Evolutionary conservation across 257 asterid genomes (phyloP).

Genomic region (Galeopsis tetrahit): DNA sequence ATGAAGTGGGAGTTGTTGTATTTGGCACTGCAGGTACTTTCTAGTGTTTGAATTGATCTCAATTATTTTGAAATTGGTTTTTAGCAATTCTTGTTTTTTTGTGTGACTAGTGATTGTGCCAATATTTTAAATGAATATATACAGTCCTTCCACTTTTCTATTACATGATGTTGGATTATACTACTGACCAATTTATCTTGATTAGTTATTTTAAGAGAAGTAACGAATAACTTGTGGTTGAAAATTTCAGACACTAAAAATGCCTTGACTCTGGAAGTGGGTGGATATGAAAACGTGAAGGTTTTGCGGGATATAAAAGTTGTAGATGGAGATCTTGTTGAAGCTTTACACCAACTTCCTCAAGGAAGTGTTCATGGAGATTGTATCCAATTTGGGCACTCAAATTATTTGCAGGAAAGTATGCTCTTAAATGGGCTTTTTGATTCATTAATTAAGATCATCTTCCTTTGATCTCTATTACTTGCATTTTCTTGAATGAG

Average conservation of each 20-base stretch:
- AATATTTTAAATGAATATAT: not conserved
- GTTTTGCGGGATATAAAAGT: slow-evolving; percentile 80
- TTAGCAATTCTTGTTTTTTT: not conserved
- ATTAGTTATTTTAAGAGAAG: not conserved
- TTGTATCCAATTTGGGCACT: slow-evolving; percentile 67
- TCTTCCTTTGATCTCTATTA: slow-evolving; percentile 21
- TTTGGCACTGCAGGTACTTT: slow-evolving; percentile 85
- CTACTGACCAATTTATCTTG: not conserved
- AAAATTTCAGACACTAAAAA: slow-evolving; percentile 73
- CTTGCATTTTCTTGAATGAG: not conserved
- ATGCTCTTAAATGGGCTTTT: slow-evolving; percentile 20
- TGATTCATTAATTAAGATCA: slow-evolving; percentile 8
- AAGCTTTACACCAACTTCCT: slow-evolving; percentile 76
- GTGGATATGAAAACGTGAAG: slow-evolving; percentile 88
- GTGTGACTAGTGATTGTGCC: slow-evolving; percentile 8
- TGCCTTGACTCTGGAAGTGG: slow-evolving; percentile 84
- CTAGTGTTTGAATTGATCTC: slow-evolving; percentile 8
- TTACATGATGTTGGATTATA: slow-evolving; percentile 7
- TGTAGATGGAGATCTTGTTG: slow-evolving; percentile 81
- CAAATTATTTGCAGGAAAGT: slow-evolving; percentile 10
- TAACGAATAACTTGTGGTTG: slow-evolving; percentile 31
- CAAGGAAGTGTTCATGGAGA: slow-evolving; percentile 80
- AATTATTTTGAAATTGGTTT: slow-evolving; percentile 6
- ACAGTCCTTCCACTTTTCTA: not conserved
- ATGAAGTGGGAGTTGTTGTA: slow-evolving; percentile 82